Evolutionary conservation across 129 eudicot species (phyloP).

Genomic region (Erigeron canadensis): DNA sequence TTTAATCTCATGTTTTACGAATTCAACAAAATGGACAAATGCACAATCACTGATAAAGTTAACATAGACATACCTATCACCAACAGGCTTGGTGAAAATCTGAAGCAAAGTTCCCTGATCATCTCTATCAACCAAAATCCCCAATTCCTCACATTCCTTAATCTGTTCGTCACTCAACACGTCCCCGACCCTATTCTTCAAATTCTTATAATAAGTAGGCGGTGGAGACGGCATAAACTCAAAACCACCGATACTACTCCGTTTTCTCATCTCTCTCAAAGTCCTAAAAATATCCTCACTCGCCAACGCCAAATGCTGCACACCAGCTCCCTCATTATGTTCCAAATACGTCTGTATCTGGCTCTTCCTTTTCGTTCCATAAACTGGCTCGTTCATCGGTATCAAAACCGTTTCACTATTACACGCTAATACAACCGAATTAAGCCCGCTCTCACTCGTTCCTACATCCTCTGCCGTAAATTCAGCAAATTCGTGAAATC

Average conservation of each 20-base stretch:
- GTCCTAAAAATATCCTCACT: slow-evolving; percentile 77
- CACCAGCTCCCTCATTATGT: slow-evolving; percentile 92
- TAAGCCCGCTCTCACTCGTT: slow-evolving; percentile 84
- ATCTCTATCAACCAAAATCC: slow-evolving; percentile 92
- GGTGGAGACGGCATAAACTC: slow-evolving; percentile 99
- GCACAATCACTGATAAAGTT: neutral
- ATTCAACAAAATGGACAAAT: neutral
- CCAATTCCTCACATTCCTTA: slow-evolving; percentile 85
- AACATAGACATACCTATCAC: slow-evolving; percentile 67
- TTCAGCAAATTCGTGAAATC: slow-evolving; percentile 93
- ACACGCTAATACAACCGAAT: slow-evolving; percentile 76
- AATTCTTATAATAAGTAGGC: slow-evolving; percentile 75
- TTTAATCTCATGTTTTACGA: too few species aligned
- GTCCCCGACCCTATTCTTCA: slow-evolving; percentile 72
- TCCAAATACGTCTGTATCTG: slow-evolving; percentile 93
- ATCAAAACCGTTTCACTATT: slow-evolving; percentile 73
- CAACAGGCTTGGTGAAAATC: slow-evolving; percentile 93
- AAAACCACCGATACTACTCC: slow-evolving; percentile 81
- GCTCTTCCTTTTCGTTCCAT: slow-evolving; percentile 87
- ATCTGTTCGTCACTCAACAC: slow-evolving; percentile 85
- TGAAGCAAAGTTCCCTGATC: slow-evolving; percentile 98
- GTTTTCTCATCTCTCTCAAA: slow-evolving; percentile 85
- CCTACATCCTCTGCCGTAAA: slow-evolving; percentile 95
- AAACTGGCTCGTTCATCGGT: slow-evolving; percentile 85
- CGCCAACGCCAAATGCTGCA: slow-evolving; percentile 85